These are phyloP conservation scores for Monascus ruber DNA, from an alignment of 2,329 filamentous ascomycete genomes.

Conservation along the genomic window DNA sequence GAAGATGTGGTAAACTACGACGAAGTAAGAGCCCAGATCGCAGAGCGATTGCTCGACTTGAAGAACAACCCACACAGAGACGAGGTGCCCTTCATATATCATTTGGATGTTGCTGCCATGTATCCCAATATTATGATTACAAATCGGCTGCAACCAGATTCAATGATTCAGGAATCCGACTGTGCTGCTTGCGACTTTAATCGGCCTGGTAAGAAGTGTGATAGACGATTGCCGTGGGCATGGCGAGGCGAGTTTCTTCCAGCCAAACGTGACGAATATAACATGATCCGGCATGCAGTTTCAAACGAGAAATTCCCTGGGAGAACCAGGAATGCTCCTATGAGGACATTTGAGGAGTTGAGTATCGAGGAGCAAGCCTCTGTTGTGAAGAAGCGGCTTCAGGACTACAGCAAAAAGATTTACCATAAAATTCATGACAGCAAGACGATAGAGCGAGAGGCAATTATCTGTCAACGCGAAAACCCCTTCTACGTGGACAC, in stretches of 20 bases:
- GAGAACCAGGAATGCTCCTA: conserved; percentile 57
- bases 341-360: conserved; percentile 69
- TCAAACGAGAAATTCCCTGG: conserved; percentile 90
- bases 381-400: conserved; percentile 74
- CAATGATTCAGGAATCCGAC: conserved; percentile 95
- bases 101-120: conserved; percentile 98
- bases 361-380: conserved; percentile 68
- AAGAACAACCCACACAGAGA: conserved; percentile 73
- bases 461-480: conserved; percentile 95
- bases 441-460: conserved; percentile 83
- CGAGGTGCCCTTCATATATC: conserved; percentile 87
- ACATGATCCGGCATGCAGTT: conserved; percentile 89
- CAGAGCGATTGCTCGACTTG: conserved; percentile 55
- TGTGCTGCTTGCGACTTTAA: conserved; percentile 99
- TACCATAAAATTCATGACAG: conserved; percentile 98
- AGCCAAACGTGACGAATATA: conserved; percentile 94
- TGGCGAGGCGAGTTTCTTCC: conserved; percentile 97
- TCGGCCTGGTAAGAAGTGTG: conserved; percentile 90
- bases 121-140: conserved; percentile 99
- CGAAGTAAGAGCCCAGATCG: conserved; percentile 74
- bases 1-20: conserved; percentile 73
- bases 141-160: conserved; percentile 91
- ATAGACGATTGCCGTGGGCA: conserved; percentile 86
- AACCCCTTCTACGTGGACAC: conserved; percentile 98
- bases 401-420: conserved; percentile 93